Conservation (phyloP, 108 stramenopile species). For the Skeletonema marinoi region DNA sequence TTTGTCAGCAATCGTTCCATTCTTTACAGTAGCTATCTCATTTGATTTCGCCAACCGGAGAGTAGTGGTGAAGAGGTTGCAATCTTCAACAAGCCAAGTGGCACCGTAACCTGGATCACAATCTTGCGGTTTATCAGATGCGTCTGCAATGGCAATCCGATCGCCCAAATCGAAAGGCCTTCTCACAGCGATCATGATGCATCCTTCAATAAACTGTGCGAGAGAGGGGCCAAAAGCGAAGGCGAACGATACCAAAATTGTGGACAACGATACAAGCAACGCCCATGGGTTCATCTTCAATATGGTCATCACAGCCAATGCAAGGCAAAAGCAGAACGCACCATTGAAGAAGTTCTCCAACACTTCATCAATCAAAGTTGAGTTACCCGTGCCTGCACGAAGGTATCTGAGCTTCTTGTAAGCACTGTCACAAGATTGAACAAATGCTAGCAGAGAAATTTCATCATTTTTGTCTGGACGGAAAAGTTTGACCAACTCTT, state of each 20-base stretch:
- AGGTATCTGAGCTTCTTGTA: constrained; percentile 73
- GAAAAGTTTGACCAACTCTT: constrained; percentile 60
- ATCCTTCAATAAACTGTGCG: constrained; percentile 75
- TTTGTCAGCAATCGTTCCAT: constrained; percentile 55
- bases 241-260: constrained; percentile 70
- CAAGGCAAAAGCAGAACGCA: constrained; percentile 61
- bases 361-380: constrained; percentile 74
- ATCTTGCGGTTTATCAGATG: constrained; percentile 21
- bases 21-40: constrained; percentile 75
- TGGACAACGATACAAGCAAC: constrained; percentile 68
- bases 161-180: constrained; percentile 87
- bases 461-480: constrained; percentile 66
- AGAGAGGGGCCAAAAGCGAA: constrained; percentile 76
- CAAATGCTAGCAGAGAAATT: constrained; percentile 46
- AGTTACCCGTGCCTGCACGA: constrained; percentile 62
- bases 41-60: constrained; percentile 67
- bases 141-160: constrained; percentile 68
- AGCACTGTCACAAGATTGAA: constrained; percentile 59
- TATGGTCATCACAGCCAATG: constrained; percentile 40
- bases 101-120: constrained; percentile 33
- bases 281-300: constrained; percentile 78
- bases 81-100: constrained; percentile 84
- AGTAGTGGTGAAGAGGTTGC: constrained; percentile 73
- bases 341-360: constrained; percentile 67
- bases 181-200: constrained; percentile 68